Evolutionary conservation across 2,329 filamentous ascomycete species (phyloP), one percentile per base, ranked within the genome.

Genomic region (Penicillium sp.): DNA sequence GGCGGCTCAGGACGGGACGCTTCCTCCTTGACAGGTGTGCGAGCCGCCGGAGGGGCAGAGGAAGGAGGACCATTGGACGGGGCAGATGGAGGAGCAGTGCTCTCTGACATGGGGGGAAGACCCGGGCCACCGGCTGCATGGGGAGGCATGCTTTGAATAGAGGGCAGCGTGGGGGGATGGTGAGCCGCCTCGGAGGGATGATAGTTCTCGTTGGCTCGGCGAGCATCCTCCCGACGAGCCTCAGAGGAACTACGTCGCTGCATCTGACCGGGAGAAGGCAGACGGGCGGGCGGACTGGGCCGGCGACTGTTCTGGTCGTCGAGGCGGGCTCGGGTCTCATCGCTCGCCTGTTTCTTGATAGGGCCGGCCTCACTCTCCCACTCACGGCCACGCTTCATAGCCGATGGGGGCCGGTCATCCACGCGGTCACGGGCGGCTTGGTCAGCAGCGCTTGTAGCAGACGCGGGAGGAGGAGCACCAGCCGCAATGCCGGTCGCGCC

Each of bases 101-200:
- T 66, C 45, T 78, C 75, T 39, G 78, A 70, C 65, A 79, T 76
- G n/a, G 78, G 76, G 27, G 78, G 75, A 47, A 80, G 77, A 63
- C 82, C 79, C 9, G 79, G 75, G 5, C 71, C 66, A 39, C 71
- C 68, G 33, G 78, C 76, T 29, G 80, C 47, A 18, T 67, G 66
- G 32, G 61, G 66, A 45, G 66, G 71, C 71, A 69, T 72, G 54
- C 64, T 68, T 58, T 73, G 70, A 55, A 73, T 70, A 25, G 76
- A 73, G n/a, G 73, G 72, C 40, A 77, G 83, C 40, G 79, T 79
- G 29, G 77, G 84, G 25, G 85, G 84, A 63, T 95, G 90, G 64
- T 95, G 90, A 2, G 90, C 90, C 46, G 89, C 88, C 68, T 96
- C 90, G 1, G 90, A 95, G 4, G 91, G 90, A 66, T 96, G 88